Base-by-base conservation (phyloP, 2,329 filamentous ascomycete species). In the Mycogone perniciosa region DNA sequence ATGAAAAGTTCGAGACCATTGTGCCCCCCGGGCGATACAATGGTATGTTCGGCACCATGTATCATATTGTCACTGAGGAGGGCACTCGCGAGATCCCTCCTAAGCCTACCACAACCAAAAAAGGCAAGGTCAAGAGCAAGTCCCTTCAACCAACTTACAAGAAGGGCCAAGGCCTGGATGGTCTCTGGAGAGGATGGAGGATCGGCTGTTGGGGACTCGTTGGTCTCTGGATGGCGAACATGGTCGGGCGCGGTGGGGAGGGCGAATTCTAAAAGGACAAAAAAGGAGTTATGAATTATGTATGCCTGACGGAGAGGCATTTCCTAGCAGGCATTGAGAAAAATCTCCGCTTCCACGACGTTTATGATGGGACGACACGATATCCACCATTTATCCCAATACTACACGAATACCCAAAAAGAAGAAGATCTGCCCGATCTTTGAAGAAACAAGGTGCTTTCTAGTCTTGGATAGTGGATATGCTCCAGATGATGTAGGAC, bases 31-130 rank as follows among this genome's bases (percentile, higher is more conserved):
- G 90, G 2, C 81, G 81, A 4, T 99, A 96, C 66, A 76, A 81
- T 33, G 93, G 93, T n/a, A 77, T 96, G 1, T 67, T 93, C n/a
- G 88, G 89, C 3, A 96, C 92, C 2, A 91, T 96, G 80, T 92
- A 89, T 76, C 81, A 81, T 54, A 93, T 99, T 54, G 78, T 88
- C 1, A 79, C 85, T 34, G 88, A 95, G 60, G 93, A 99, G 67
- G 93, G 93, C 6, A 75, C 74, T 53, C 73, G 81, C 7, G 68
- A 76, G 57, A 67, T 76, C 35, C 60, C 71, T 45, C 59, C 67
- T 44, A 57, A 62, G 51, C 54, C 68, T 56, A 53, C 63, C 34
- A 57, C 57, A 35, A 57, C 66, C 58, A 66, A 63, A 53, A 65
- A 65, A 51, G 61, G 56, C 56, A 64, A 67, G 59, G 51, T 51